phyloP scores from a whole-genome alignment of 192 early-diverging fungal species.

The Mortierella hygrophila region DNA sequence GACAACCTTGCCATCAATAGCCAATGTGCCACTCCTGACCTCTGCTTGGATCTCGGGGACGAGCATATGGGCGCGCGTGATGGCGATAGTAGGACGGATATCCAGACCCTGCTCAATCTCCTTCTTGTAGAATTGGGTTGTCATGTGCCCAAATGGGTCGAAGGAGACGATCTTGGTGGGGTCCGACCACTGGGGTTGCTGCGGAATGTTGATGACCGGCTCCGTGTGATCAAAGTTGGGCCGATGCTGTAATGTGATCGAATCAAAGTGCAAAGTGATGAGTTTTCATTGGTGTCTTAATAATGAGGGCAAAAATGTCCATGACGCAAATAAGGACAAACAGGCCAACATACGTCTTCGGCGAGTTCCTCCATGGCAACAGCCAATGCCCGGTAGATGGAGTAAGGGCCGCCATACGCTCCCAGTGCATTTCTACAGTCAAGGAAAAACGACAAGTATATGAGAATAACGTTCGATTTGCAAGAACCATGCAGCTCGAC shows the following conservation, averaged over 20 bases:
- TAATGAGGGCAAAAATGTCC: not conserved
- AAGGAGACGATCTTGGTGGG: slow-evolving; percentile 92
- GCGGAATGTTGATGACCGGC: slow-evolving; percentile 84
- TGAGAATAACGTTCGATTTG: not conserved
- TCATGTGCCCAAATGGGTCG: slow-evolving; percentile 91
- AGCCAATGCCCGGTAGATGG: slow-evolving; percentile 88
- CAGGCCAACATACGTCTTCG: slow-evolving; percentile 49
- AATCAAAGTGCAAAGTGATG: not conserved
- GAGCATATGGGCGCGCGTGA: slow-evolving; percentile 93
- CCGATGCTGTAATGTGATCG: slow-evolving; percentile 59
- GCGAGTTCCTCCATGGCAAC: slow-evolving; percentile 88
- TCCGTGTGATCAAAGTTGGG: slow-evolving; percentile 89
- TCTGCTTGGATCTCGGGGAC: slow-evolving; percentile 86
- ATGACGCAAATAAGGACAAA: not conserved
- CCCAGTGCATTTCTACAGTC: slow-evolving; percentile 84
- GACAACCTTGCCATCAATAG: slow-evolving; percentile 85
- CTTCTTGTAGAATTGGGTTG: slow-evolving; percentile 67
- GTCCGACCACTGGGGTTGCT: slow-evolving; percentile 79
- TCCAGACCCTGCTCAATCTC: slow-evolving; percentile 78
- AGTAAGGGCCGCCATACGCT: slow-evolving; percentile 91
- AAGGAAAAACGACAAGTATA: not conserved
- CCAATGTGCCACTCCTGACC: slow-evolving; percentile 69
- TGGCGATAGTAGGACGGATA: slow-evolving; percentile 88
- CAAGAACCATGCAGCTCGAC: not conserved
- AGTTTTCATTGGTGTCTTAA: not conserved